phyloP scores from a whole-genome alignment of 106 monocot species.

The Dioscorea zingiberensis region DNA sequence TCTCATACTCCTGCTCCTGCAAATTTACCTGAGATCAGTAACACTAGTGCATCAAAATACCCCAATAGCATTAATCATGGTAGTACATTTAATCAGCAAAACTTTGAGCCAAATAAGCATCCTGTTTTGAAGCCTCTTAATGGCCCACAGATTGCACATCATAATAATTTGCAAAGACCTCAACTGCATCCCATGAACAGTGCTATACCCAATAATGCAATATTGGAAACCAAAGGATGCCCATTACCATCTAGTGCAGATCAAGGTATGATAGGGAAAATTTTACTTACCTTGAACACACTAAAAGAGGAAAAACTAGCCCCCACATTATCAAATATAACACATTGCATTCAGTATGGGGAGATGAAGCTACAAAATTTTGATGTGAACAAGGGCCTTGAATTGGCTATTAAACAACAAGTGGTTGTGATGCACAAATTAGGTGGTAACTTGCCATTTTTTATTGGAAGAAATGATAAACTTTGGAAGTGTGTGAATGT shows the following conservation, averaged over 20 bases:
- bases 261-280: slow-evolving; percentile 23
- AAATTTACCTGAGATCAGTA: slow-evolving; percentile 26
- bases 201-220: slow-evolving; percentile 6
- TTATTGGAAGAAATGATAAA: slow-evolving; percentile 33
- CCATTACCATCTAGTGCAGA: slow-evolving; percentile 5
- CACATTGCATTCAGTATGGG: slow-evolving; percentile 59
- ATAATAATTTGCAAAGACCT: slow-evolving; percentile 19
- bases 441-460: slow-evolving; percentile 35
- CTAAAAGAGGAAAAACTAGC: slow-evolving; percentile 50
- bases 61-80: slow-evolving; percentile 21
- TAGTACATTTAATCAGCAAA: slow-evolving; percentile 4
- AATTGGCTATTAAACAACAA: slow-evolving; percentile 31
- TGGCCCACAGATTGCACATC: slow-evolving; percentile 8
- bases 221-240: slow-evolving; percentile 9
- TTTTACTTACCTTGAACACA: slow-evolving; percentile 39
- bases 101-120: background rate
- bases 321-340: slow-evolving; percentile 56
- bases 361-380: slow-evolving; percentile 39
- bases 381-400: slow-evolving; percentile 40
- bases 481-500: slow-evolving; percentile 74
- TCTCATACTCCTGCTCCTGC: slow-evolving; percentile 17
- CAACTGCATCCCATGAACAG: background rate
- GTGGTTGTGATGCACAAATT: slow-evolving; percentile 39
- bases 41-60: slow-evolving; percentile 15
- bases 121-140: background rate